These are phyloP conservation scores for Botrytis cinerea DNA, from an alignment of 2,329 filamentous ascomycete species.

Conservation along the genomic window DNA sequence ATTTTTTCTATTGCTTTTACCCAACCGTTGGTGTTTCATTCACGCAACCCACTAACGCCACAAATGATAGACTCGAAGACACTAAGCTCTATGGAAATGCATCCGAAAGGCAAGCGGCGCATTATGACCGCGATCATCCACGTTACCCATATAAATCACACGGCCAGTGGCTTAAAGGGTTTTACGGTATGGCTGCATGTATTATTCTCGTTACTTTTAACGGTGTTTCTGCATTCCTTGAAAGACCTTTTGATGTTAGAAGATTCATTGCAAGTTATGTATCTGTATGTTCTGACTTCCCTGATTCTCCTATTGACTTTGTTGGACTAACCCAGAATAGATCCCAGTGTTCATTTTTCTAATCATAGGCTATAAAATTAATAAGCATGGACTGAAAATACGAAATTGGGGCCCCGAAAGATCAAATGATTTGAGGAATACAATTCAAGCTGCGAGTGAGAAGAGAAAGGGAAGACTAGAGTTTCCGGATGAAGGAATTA, in stretches of 20 bases:
- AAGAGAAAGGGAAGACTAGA: slow-evolving; percentile 43
- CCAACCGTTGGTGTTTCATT: background rate
- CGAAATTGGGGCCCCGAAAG: slow-evolving; percentile 42
- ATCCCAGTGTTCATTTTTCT: slow-evolving; percentile 43
- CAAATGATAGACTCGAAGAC: slow-evolving; percentile 42
- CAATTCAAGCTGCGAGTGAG: slow-evolving; percentile 41
- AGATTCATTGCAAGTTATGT: slow-evolving; percentile 47
- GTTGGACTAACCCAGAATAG: slow-evolving; percentile 27
- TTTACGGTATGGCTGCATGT: slow-evolving; percentile 43
- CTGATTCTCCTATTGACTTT: background rate
- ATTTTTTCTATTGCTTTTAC: background rate
- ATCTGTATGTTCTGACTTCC: slow-evolving; percentile 40
- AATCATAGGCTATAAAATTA: slow-evolving; percentile 42
- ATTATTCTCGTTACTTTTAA: slow-evolving; percentile 44
- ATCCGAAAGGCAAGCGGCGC: slow-evolving; percentile 43
- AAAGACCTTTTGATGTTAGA: slow-evolving; percentile 43
- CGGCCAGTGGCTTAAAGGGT: slow-evolving; percentile 45
- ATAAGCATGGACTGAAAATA: slow-evolving; percentile 41
- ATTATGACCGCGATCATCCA: slow-evolving; percentile 43
- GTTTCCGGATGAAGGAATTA: slow-evolving; percentile 41
- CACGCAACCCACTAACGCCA: background rate
- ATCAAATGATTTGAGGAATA: slow-evolving; percentile 42
- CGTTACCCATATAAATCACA: slow-evolving; percentile 46
- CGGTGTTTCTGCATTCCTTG: slow-evolving; percentile 42
- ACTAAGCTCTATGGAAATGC: slow-evolving; percentile 45